Evolutionary conservation across 805 yeast species (phyloP).

Genomic region (Candida peoriensis): DNA sequence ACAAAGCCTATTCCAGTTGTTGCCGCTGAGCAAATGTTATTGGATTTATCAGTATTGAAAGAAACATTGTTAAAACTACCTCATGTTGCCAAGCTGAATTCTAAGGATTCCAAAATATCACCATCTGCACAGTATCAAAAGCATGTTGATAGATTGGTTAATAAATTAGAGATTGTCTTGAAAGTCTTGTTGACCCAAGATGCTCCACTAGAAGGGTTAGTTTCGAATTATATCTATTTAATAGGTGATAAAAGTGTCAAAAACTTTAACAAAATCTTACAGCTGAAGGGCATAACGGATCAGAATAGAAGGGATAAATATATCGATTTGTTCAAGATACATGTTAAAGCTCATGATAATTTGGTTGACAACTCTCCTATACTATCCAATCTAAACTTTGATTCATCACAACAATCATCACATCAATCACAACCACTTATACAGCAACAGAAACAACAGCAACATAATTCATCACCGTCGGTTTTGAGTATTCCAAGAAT

Average conservation of each 20-base stretch:
- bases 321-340: conserved; percentile 22
- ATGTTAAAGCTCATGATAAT: conserved; percentile 21
- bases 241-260: conserved; percentile 58
- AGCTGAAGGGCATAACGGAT: conserved; percentile 49
- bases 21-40: conserved; percentile 72
- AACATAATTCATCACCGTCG: conserved; percentile 10
- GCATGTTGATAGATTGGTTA: conserved; percentile 37
- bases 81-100: conserved; percentile 10
- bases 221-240: conserved; percentile 59
- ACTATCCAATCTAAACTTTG: conserved; percentile 17
- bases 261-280: conserved; percentile 63
- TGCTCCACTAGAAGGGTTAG: conserved; percentile 61
- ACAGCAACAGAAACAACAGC: too few species aligned
- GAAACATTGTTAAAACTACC: conserved; percentile 35
- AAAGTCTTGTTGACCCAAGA: conserved; percentile 60
- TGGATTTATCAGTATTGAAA: conserved; percentile 67
- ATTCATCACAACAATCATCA: conserved; percentile 4
- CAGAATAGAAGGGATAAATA: conserved; percentile 18
- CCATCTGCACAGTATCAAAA: conserved; percentile 31
- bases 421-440: too few species aligned
- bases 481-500: conserved; percentile 9
- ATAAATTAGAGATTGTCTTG: conserved; percentile 56
- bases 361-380: conserved; percentile 24
- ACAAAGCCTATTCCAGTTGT: conserved; percentile 66
- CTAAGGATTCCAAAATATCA: conserved; percentile 10